Conservation (phyloP, 2,329 filamentous ascomycete species). For the Dothideomycetidae sp. region DNA sequence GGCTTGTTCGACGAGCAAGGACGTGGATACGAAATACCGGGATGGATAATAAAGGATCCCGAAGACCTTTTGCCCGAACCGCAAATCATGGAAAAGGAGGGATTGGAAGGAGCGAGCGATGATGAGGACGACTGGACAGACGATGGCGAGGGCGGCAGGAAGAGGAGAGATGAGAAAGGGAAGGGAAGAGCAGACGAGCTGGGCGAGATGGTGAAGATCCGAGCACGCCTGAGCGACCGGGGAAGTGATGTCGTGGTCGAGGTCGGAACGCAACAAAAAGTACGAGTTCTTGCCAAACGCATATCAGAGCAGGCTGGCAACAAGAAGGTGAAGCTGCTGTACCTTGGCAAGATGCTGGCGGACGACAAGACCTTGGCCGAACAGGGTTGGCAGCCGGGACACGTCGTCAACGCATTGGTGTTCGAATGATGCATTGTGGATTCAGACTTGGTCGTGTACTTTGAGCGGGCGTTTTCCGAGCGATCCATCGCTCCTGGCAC, state of each 20-base stretch:
- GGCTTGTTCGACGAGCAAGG: constrained; percentile 33
- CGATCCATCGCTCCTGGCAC: too few species aligned
- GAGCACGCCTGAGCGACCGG: constrained; percentile 25
- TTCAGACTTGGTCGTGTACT: background rate
- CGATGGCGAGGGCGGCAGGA: constrained; percentile 13
- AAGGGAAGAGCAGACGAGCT: constrained; percentile 21
- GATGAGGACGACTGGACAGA: constrained; percentile 15
- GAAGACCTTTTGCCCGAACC: constrained; percentile 24
- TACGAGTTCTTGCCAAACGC: constrained; percentile 47
- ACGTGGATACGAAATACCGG: constrained; percentile 29
- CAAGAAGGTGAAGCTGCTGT: constrained; percentile 54
- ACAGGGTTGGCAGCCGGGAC: constrained; percentile 62
- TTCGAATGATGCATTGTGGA: constrained; percentile 22
- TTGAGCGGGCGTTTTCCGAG: background rate
- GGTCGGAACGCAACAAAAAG: constrained; percentile 35
- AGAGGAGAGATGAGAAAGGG: constrained; percentile 19
- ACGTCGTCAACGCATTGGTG: constrained; percentile 66
- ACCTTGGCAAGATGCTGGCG: constrained; percentile 67
- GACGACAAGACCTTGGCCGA: constrained; percentile 49
- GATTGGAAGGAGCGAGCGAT: constrained; percentile 17
- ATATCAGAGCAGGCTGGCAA: constrained; percentile 52
- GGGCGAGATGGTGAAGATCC: constrained; percentile 21
- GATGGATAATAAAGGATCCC: constrained; percentile 33
- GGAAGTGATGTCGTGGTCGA: constrained; percentile 25
- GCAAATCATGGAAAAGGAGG: constrained; percentile 13